Evolutionary conservation across 2,329 filamentous ascomycete species (phyloP).

Genomic region (Penicillium sp.): DNA sequence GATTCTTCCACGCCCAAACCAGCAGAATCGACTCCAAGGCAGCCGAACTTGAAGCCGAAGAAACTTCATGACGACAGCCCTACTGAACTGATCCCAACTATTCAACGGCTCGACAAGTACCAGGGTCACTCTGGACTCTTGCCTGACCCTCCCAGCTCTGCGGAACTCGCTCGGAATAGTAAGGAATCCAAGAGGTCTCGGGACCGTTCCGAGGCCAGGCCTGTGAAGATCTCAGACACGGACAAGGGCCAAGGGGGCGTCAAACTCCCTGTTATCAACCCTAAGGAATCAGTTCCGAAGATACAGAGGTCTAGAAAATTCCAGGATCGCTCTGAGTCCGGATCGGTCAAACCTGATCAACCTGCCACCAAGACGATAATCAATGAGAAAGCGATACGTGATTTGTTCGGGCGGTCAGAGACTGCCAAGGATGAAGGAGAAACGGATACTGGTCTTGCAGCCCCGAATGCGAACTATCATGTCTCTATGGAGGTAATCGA

Average conservation of each 20-base stretch:
- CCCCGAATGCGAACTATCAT: background rate
- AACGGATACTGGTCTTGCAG: background rate
- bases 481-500: background rate
- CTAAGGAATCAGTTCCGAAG: background rate
- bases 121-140: background rate
- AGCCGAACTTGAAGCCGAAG: background rate
- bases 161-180: background rate
- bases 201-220: background rate
- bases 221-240: background rate
- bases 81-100: background rate
- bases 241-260: background rate
- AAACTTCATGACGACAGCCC: background rate
- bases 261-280: background rate
- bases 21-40: background rate
- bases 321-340: background rate
- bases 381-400: background rate
- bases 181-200: background rate
- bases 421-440: background rate
- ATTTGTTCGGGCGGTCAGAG: background rate
- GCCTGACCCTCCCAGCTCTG: background rate
- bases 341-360: background rate
- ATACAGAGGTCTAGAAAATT: background rate
- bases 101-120: background rate
- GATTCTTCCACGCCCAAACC: background rate
- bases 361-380: background rate